Evolutionary conservation across 1,284 basidiomycete species (phyloP).

Genomic region (Abortiporus biennis): DNA sequence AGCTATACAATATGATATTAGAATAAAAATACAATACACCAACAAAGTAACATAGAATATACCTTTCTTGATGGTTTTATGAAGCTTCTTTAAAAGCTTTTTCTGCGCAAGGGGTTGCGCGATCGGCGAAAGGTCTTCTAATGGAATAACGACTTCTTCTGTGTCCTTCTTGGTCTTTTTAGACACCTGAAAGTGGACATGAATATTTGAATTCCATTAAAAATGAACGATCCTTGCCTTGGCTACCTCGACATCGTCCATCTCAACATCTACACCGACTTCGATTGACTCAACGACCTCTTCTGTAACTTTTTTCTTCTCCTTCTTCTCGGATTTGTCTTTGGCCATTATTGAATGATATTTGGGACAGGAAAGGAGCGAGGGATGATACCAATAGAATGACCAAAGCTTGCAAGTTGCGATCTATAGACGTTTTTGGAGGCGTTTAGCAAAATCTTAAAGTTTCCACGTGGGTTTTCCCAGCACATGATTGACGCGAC

Average conservation of each 20-base stretch:
- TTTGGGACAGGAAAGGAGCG: constrained; percentile 2
- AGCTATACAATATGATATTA: constrained; percentile 38
- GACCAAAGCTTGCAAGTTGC: too few species aligned
- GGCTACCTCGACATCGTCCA: constrained; percentile 39
- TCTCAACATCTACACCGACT: constrained; percentile 42
- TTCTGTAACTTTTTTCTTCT: constrained; percentile 41
- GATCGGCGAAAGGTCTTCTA: constrained; percentile 84
- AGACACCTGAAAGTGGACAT: constrained; percentile 30
- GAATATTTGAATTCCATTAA: background rate
- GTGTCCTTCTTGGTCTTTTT: constrained; percentile 49
- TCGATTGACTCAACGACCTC: constrained; percentile 23
- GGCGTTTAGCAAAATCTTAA: background rate
- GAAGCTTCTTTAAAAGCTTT: constrained; percentile 88
- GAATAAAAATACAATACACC: background rate
- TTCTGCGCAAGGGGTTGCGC: constrained; percentile 87
- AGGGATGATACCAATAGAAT: too few species aligned
- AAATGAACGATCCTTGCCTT: constrained; percentile 28
- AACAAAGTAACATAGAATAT: constrained; percentile 13
- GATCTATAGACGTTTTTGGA: too few species aligned
- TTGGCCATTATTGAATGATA: constrained; percentile 49
- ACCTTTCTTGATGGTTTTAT: constrained; percentile 93
- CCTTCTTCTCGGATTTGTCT: constrained; percentile 68
- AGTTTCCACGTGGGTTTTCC: background rate
- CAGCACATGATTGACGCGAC: too few species aligned
- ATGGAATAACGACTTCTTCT: constrained; percentile 62